Percentiles rank a stretch among this genome's conserved stretches.
These are phyloP conservation scores for Cryptococcus floricola DNA, from an alignment of 1,284 basidiomycete genomes.

Conservation along the genomic window DNA sequence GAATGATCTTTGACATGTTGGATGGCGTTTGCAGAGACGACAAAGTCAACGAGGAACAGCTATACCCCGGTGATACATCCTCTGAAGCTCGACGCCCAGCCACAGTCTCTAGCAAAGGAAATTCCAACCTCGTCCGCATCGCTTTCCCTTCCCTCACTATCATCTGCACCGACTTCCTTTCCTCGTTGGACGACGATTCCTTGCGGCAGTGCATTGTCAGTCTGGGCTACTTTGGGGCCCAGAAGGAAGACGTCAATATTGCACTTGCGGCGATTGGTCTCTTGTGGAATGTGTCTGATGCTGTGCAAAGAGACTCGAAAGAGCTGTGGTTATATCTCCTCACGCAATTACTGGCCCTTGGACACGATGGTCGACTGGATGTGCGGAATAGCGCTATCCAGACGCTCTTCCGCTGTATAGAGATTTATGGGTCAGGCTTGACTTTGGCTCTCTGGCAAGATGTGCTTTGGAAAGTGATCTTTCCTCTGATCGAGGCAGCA, in stretches of 20 bases:
- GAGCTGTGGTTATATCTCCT: slow-evolving; percentile 88
- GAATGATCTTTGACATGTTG: slow-evolving; percentile 85
- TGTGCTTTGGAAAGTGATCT: slow-evolving; percentile 81
- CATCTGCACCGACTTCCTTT: slow-evolving; percentile 83
- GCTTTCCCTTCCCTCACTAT: slow-evolving; percentile 91
- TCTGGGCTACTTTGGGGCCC: slow-evolving; percentile 82
- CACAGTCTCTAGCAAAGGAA: slow-evolving; percentile 25
- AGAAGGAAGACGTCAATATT: slow-evolving; percentile 86
- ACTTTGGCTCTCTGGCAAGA: slow-evolving; percentile 78
- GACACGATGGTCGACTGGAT: slow-evolving; percentile 75
- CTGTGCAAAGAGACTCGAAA: slow-evolving; percentile 75
- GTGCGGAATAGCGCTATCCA: slow-evolving; percentile 91
- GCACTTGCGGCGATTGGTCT: slow-evolving; percentile 86
- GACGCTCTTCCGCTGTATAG: slow-evolving; percentile 88
- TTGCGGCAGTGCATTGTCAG: slow-evolving; percentile 83
- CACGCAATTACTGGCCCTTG: slow-evolving; percentile 74
- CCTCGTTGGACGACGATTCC: slow-evolving; percentile 71
- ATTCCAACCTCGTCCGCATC: slow-evolving; percentile 54
- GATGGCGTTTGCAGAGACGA: slow-evolving; percentile 64
- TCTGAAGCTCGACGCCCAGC: slow-evolving; percentile 13
- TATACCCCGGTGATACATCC: not conserved
- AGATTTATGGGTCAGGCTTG: slow-evolving; percentile 82
- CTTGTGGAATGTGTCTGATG: slow-evolving; percentile 90
- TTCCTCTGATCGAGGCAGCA: slow-evolving; percentile 77
- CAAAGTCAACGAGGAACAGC: not conserved